These are phyloP conservation scores for Tausonia pullulans DNA, from an alignment of 1,284 basidiomycete species.

Conservation along the genomic window DNA sequence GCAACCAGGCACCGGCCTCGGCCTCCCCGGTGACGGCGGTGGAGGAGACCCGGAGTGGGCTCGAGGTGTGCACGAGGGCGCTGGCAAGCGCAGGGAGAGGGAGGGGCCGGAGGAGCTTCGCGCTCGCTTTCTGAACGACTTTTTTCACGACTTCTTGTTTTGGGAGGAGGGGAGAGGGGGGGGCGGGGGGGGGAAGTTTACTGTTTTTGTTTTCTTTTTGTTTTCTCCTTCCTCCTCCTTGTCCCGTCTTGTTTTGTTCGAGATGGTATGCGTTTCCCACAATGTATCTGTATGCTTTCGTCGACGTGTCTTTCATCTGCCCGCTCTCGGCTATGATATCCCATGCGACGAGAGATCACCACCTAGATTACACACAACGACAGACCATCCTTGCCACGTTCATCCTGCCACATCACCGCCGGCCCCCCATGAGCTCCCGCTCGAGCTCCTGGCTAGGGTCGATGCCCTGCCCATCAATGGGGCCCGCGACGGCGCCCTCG, in stretches of 20 bases:
- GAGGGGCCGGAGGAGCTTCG: no score
- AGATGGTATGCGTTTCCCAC: no score
- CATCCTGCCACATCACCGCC: background rate
- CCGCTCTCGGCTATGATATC: background rate
- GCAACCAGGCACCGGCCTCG: no score
- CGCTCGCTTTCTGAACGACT: no score
- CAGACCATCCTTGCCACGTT: background rate
- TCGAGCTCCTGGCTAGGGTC: constrained; percentile 79
- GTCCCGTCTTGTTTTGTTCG: background rate
- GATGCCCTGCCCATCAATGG: constrained; percentile 49
- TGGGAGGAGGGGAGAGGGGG: background rate
- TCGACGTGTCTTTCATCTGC: no score
- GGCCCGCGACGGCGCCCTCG: constrained; percentile 41
- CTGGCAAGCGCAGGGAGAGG: no score
- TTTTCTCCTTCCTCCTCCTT: background rate
- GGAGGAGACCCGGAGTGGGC: no score
- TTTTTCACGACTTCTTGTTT: background rate
- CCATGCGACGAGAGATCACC: background rate
- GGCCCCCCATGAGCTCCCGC: constrained; percentile 54
- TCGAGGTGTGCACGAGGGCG: no score
- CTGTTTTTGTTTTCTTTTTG: no score
- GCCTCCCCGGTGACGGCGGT: no score
- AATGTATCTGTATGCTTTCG: no score
- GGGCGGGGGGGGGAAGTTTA: background rate
- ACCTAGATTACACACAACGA: background rate